A percentile compares a stretch with the other conserved stretches of the same genome.
phyloP scores from a whole-genome alignment of 2,329 filamentous ascomycete species.

The Colletotrichum musicola region DNA sequence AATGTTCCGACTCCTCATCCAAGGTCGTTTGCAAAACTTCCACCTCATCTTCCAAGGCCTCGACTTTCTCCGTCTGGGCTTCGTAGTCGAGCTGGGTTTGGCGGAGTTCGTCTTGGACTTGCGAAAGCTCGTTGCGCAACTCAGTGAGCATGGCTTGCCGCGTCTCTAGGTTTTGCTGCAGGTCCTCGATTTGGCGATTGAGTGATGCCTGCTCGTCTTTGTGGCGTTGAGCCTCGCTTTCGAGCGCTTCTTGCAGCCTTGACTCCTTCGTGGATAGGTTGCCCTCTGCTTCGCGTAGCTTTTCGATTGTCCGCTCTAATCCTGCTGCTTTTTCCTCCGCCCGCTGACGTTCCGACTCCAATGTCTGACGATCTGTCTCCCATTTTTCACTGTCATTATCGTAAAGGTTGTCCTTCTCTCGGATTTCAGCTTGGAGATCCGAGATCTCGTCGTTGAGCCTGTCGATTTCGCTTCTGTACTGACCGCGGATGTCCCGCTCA shows the following conservation, averaged over 20 bases:
- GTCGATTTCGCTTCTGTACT: conserved; percentile 61
- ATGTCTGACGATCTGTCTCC: conserved; percentile 74
- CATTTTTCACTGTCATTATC: conserved; percentile 80
- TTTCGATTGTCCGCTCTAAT: conserved; percentile 78
- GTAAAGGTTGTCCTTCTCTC: conserved; percentile 78
- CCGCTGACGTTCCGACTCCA: conserved; percentile 75
- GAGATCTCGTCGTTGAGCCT: conserved; percentile 70
- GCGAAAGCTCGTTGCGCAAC: conserved; percentile 74
- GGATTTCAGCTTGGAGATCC: conserved; percentile 72
- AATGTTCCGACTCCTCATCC: conserved; percentile 74
- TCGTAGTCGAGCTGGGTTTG: conserved; percentile 74
- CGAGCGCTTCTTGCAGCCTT: conserved; percentile 75
- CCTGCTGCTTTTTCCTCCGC: conserved; percentile 76
- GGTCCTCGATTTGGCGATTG: conserved; percentile 78
- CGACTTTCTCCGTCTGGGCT: conserved; percentile 72
- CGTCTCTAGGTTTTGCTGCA: conserved; percentile 77
- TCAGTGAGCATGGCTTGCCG: conserved; percentile 75
- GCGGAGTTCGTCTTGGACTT: conserved; percentile 77
- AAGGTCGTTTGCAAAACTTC: conserved; percentile 76
- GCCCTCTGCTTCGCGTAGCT: conserved; percentile 76
- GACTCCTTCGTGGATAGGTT: conserved; percentile 76
- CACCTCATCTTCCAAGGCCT: conserved; percentile 81
- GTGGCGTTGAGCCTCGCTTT: conserved; percentile 79
- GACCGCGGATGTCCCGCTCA: conserved; percentile 68
- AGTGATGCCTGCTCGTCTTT: conserved; percentile 78